Percentiles rank a stretch among this genome's conserved stretches.
phyloP scores from a whole-genome alignment of 805 yeast genomes.

The Barnettozyma siamensis region DNA sequence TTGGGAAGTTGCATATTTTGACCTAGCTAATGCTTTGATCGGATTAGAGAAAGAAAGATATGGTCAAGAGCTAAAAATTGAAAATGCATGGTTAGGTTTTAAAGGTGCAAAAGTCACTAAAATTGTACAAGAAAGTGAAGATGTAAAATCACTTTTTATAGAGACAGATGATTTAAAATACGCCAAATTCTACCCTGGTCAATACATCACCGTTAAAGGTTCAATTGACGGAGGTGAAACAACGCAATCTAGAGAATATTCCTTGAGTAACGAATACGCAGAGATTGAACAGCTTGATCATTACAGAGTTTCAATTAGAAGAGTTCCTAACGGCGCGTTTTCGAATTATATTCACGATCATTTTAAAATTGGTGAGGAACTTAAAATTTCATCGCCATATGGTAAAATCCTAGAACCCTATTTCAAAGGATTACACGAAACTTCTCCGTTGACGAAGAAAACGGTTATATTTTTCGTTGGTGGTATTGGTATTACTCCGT shows the following conservation, averaged over 20 bases:
- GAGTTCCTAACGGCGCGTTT: constrained; percentile 40
- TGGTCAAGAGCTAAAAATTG: constrained; percentile 23
- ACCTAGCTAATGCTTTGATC: constrained; percentile 56
- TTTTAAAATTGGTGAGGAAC: constrained; percentile 40
- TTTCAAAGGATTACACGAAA: constrained; percentile 18
- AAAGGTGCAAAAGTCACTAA: constrained; percentile 42
- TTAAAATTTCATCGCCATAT: constrained; percentile 52
- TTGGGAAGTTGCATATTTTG: constrained; percentile 61
- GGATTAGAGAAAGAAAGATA: constrained; percentile 47
- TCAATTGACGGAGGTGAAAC: constrained; percentile 31
- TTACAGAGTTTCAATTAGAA: constrained; percentile 55
- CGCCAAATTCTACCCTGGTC: constrained; percentile 33
- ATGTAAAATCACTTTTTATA: constrained; percentile 48
- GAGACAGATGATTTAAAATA: constrained; percentile 37
- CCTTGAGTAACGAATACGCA: constrained; percentile 39
- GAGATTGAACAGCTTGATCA: constrained; percentile 23
- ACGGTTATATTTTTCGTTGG: constrained; percentile 45
- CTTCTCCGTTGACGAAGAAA: constrained; percentile 11
- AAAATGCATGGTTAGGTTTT: constrained; percentile 55
- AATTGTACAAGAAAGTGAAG: constrained; percentile 37
- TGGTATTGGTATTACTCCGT: constrained; percentile 68
- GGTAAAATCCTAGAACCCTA: constrained; percentile 42
- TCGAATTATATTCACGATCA: constrained; percentile 45
- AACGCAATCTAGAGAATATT: constrained; percentile 53
- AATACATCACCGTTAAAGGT: constrained; percentile 33